Conservation (phyloP, 2,329 filamentous ascomycete genomes). For the Aspergillus phoenicis region DNA sequence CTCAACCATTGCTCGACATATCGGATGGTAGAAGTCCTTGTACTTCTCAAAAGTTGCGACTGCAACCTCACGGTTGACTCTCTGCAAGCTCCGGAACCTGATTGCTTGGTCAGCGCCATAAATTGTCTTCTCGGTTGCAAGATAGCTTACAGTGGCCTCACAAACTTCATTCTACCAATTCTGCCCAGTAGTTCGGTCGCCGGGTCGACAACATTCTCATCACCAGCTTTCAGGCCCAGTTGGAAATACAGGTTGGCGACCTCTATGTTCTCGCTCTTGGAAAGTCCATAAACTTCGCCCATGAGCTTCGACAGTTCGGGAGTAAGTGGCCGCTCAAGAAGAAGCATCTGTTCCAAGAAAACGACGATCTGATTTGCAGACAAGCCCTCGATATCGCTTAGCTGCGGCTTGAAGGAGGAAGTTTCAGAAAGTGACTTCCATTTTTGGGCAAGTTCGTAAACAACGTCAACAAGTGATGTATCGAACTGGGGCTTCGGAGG, state of each 20-base stretch:
- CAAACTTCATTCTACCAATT: slow-evolving; percentile 97
- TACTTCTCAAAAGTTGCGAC: slow-evolving; percentile 83
- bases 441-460: slow-evolving; percentile 77
- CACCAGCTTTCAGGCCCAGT: slow-evolving; percentile 74
- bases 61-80: slow-evolving; percentile 73
- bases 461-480: slow-evolving; percentile 80
- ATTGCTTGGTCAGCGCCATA: slow-evolving; percentile 17
- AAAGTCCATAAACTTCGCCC: slow-evolving; percentile 73
- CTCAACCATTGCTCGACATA: slow-evolving; percentile 81
- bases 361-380: slow-evolving; percentile 88
- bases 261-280: slow-evolving; percentile 80
- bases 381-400: slow-evolving; percentile 72
- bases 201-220: slow-evolving; percentile 68
- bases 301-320: slow-evolving; percentile 69
- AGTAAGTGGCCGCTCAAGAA: slow-evolving; percentile 65
- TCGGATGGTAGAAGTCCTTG: slow-evolving; percentile 92
- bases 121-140: background rate
- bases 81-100: slow-evolving; percentile 67
- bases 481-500: slow-evolving; percentile 91
- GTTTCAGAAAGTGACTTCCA: slow-evolving; percentile 64
- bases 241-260: slow-evolving; percentile 78
- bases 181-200: slow-evolving; percentile 74
- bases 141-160: slow-evolving; percentile 70
- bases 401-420: slow-evolving; percentile 60
- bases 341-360: slow-evolving; percentile 79